Percentiles rank a stretch among this genome's conserved stretches.
Conservation (phyloP, 208 protist genomes). For the Leishmania braziliensis region DNA sequence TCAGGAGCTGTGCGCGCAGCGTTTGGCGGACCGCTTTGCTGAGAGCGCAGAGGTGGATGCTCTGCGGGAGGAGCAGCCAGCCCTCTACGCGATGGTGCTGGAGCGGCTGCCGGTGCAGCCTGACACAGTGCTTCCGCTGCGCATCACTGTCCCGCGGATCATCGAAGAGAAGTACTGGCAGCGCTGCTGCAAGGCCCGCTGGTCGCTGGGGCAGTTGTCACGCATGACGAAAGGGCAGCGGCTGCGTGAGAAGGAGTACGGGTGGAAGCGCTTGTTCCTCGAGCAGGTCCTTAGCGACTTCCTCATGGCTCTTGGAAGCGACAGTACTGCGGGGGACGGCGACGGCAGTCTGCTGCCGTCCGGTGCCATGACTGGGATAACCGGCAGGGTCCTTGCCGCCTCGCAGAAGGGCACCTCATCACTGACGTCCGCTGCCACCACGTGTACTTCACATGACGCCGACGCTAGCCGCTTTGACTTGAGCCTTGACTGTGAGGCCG, state of each 20-base stretch:
- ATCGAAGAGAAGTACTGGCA: constrained; percentile 63
- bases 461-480: constrained; percentile 30
- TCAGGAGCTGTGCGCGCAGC: constrained; percentile 65
- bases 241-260: constrained; percentile 40
- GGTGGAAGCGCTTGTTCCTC: constrained; percentile 89
- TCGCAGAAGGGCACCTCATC: neutral
- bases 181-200: constrained; percentile 73
- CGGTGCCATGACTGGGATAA: neutral
- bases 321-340: constrained; percentile 1
- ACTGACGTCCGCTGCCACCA: neutral
- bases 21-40: constrained; percentile 73
- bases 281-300: constrained; percentile 79
- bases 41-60: constrained; percentile 57
- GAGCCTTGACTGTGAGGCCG: constrained; percentile 26
- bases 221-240: constrained; percentile 34
- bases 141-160: constrained; percentile 49
- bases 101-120: constrained; percentile 51
- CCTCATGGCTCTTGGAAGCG: constrained; percentile 55
- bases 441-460: constrained; percentile 24
- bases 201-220: constrained; percentile 86
- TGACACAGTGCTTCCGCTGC: constrained; percentile 47
- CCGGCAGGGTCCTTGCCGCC: neutral
- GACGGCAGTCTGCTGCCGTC: constrained; percentile 15
- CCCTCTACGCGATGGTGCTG: constrained; percentile 77
- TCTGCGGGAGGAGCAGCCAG: constrained; percentile 43